Base-by-base conservation (phyloP, 495 filamentous ascomycete genomes). In the Neurospora pannonica region DNA sequence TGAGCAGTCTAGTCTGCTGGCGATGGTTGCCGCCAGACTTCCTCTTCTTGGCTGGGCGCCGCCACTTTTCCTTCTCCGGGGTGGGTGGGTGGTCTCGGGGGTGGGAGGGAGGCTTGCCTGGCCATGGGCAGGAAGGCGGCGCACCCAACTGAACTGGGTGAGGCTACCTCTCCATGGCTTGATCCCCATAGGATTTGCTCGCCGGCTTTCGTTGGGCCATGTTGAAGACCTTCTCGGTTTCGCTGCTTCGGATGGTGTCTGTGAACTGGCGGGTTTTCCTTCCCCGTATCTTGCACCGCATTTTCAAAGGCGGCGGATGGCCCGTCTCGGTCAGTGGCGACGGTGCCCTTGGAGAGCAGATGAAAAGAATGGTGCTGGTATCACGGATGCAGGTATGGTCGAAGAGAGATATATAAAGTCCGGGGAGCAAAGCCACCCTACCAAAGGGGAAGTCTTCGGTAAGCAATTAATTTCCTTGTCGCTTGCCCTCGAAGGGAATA, bases 141-240 rank as follows among this genome's bases (percentile, higher is more conserved):
- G 38, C 38, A 39, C 38, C 38, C 4, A 38, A 38, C 37, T 38
- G 37, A 38, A 38, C 37, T 38, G 37, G 37, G 37, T 38, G 37
- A 38, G 37, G 37, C 37, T 82, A n/a, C n/a, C n/a, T n/a, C n/a
- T n/a, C n/a, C n/a, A n/a, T n/a, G n/a, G n/a, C n/a, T n/a, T 85
- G 73, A 88, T 85, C 13, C 84, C 86, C 60, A 81, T 81, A 0
- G 85, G 83, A 69, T 86, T 85, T 31, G 82, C 79, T 71, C 80
- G 80, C 36, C 82, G 82, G 74, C 86, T 88, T 72, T 83, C 80
- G 34, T 74, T 80, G 2, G 2, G 83, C 85, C n/a, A 82, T 79
- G 2, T 82, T 76, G 17, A 88, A 76, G 39, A 84, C 79, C 70
- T 79, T 84, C 70, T 79, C 82, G 73, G 79, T 82, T 70, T 86